Evolutionary conservation across 2,329 filamentous ascomycete genomes (phyloP), one percentile per base, ranked within the genome.

Genomic region (Hymenotorrendiella dingleyae): DNA sequence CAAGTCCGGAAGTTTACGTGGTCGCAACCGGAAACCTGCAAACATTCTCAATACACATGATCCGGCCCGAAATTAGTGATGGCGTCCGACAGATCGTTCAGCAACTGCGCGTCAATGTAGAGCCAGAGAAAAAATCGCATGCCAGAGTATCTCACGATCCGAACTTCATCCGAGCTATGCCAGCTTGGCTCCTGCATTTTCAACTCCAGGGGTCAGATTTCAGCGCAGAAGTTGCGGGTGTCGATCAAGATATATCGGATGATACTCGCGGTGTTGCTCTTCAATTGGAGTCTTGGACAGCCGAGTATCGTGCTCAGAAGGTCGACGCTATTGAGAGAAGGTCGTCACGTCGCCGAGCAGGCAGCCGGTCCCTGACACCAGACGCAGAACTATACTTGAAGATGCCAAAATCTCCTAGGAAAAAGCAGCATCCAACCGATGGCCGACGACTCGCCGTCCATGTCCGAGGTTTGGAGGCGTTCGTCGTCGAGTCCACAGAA

Each of bases 51-150:
- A 73, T 95, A 36, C 93, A 89, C 58, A 83, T 98, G 72, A 82
- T 96, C 7, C 82, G 91, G 17, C 83, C 87, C 5, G 93, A 98
- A 59, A 95, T 98, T 45, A 93, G 84, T 41, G 85, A 94, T 57
- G 94, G 93, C 17, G 73, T 98, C 23, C 86, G 86, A 19, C 88
- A 97, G 61, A 96, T 98, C 49, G 80, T 96, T 11, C 79, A 81
- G 30, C 89, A 97, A 58, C 73, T 96, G 40, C 79, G 83, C 33
- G 79, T 78, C 22, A 80, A 86, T 47, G 74, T 84, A 8, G 74
- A 84, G 49, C 76, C 80, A 3, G 77, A 80, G 46, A 82, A 77
- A 59, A 68, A 74, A 27, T 63, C 62, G 4, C 62, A 62, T 28
- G 67, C 68, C n/a, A 73, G 67, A 43, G 68, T 69, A 8, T 63